Percentiles rank a stretch among this genome's conserved stretches.
Conservation (phyloP, 2,329 filamentous ascomycete genomes). For the Chrysoporthe austroafricana region DNA sequence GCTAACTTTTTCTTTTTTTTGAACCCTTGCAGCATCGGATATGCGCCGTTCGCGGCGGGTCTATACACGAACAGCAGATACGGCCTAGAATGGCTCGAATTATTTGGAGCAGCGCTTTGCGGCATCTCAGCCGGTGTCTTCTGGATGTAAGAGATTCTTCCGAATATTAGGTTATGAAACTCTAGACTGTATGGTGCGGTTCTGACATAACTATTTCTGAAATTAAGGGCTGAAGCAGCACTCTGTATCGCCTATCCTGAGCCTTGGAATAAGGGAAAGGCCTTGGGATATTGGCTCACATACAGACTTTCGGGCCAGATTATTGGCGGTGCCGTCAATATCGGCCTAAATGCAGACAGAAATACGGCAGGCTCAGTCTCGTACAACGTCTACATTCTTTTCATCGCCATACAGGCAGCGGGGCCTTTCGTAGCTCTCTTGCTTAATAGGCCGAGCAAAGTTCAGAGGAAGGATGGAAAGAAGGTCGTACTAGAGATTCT, state of each 20-base stretch:
- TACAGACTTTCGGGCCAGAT: slow-evolving; percentile 53
- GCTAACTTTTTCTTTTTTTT: neutral
- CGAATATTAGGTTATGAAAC: no score
- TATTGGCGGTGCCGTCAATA: slow-evolving; percentile 71
- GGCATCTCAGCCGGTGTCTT: slow-evolving; percentile 74
- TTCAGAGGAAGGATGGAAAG: slow-evolving; percentile 68
- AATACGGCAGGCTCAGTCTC: slow-evolving; percentile 66
- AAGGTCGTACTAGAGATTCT: slow-evolving; percentile 54
- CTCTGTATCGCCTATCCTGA: slow-evolving; percentile 76
- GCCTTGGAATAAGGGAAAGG: slow-evolving; percentile 66
- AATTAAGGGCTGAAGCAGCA: slow-evolving; percentile 62
- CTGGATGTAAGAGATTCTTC: slow-evolving; percentile 56
- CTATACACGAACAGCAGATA: slow-evolving; percentile 75
- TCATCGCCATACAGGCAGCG: slow-evolving; percentile 70
- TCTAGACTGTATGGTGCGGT: no score
- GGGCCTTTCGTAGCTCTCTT: slow-evolving; percentile 69
- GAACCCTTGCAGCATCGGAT: slow-evolving; percentile 55
- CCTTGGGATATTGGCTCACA: slow-evolving; percentile 70
- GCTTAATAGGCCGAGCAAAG: slow-evolving; percentile 62
- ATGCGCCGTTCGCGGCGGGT: slow-evolving; percentile 71
- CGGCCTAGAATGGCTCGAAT: slow-evolving; percentile 68
- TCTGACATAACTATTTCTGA: neutral
- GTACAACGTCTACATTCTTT: slow-evolving; percentile 70
- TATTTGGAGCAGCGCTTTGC: slow-evolving; percentile 70
- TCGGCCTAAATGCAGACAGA: slow-evolving; percentile 63